Percentiles rank a stretch among this genome's conserved stretches.
Conservation (phyloP, 805 yeast genomes). For the Candida adriatica region DNA sequence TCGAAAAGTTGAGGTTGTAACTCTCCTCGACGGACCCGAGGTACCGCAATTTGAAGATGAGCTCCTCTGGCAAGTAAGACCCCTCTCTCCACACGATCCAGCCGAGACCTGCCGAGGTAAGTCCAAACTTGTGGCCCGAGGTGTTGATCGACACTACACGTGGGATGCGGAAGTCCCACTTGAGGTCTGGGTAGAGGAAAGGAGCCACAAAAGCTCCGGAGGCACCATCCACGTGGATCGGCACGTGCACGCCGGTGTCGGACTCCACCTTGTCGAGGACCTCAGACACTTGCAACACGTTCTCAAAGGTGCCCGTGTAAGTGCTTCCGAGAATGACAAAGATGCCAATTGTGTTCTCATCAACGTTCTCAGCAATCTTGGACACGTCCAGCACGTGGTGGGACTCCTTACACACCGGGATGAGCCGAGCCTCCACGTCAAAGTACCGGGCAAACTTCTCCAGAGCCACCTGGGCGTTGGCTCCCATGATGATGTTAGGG, state of each 20-base stretch:
- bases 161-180: conserved; percentile 77
- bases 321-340: conserved; percentile 88
- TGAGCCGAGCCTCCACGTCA: conserved; percentile 78
- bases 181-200: conserved; percentile 63
- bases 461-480: conserved; percentile 89
- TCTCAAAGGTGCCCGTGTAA: conserved; percentile 88
- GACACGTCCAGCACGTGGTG: conserved; percentile 60
- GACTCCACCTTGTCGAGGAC: conserved; percentile 63
- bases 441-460: conserved; percentile 93
- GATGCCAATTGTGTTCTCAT: conserved; percentile 90
- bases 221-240: conserved; percentile 93
- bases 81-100: conserved; percentile 83
- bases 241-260: conserved; percentile 60
- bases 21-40: conserved; percentile 87
- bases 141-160: conserved; percentile 83
- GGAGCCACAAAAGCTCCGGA: conserved; percentile 90
- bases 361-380: conserved; percentile 56
- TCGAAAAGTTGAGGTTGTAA: conserved; percentile 78
- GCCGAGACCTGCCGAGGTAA: conserved; percentile 86
- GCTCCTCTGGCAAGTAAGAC: conserved; percentile 55
- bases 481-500: conserved; percentile 88
- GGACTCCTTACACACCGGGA: conserved; percentile 54
- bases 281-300: conserved; percentile 53
- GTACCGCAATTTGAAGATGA: conserved; percentile 74
- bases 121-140: conserved; percentile 90